Conservation (phyloP, 495 filamentous ascomycete species). For the Xylaria nigripes region DNA sequence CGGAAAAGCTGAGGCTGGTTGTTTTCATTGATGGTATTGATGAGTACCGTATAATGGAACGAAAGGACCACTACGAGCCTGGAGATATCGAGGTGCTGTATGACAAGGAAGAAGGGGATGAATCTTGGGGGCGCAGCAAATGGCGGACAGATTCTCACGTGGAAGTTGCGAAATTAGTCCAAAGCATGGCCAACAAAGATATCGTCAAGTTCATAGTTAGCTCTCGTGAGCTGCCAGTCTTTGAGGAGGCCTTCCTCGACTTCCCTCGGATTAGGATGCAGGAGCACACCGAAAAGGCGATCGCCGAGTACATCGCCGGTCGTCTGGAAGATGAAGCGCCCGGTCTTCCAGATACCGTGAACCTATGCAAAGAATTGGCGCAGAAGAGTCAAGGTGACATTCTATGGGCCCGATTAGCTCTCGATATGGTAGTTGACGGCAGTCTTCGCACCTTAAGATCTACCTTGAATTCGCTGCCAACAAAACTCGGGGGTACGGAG, state of each 20-base stretch:
- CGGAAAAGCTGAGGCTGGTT: slow-evolving; percentile 18
- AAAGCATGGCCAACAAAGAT: slow-evolving; percentile 21
- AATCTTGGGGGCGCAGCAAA: slow-evolving; percentile 26
- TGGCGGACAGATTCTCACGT: slow-evolving; percentile 21
- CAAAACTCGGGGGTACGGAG: slow-evolving; percentile 22
- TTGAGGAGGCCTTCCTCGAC: slow-evolving; percentile 19
- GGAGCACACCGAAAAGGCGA: slow-evolving; percentile 23
- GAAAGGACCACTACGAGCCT: slow-evolving; percentile 24
- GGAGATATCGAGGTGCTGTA: slow-evolving; percentile 21
- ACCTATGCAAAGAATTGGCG: slow-evolving; percentile 22
- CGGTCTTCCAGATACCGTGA: slow-evolving; percentile 20
- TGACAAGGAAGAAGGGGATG: slow-evolving; percentile 18
- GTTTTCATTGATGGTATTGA: slow-evolving; percentile 27
- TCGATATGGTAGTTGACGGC: slow-evolving; percentile 26
- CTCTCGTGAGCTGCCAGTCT: slow-evolving; percentile 21
- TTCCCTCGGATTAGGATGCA: slow-evolving; percentile 23
- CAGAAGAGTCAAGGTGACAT: slow-evolving; percentile 24
- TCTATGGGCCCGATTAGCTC: slow-evolving; percentile 26
- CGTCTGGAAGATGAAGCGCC: slow-evolving; percentile 26
- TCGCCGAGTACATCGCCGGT: slow-evolving; percentile 24
- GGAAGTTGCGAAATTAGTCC: slow-evolving; percentile 21
- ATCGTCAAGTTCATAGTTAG: slow-evolving; percentile 21
- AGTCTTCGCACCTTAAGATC: slow-evolving; percentile 19
- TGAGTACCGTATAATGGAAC: slow-evolving; percentile 26
- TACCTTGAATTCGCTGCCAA: slow-evolving; percentile 21